These are phyloP conservation scores for Boeremia lycopersici DNA, from an alignment of 2,329 filamentous ascomycete genomes.

Conservation along the genomic window DNA sequence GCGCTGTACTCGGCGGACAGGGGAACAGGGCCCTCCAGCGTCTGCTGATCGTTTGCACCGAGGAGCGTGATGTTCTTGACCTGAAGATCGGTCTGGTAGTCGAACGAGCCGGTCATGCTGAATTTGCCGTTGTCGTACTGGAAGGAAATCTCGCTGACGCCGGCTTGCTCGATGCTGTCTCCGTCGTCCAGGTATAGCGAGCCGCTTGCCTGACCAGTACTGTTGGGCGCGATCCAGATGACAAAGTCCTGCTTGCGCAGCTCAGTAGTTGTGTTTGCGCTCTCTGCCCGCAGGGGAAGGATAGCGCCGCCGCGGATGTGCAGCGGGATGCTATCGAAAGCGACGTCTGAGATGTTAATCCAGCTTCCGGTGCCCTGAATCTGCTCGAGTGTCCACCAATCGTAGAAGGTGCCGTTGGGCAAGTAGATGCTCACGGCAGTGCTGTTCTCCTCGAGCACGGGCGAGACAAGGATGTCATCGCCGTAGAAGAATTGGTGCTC, in stretches of 20 bases:
- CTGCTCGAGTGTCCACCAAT: slow-evolving; percentile 60
- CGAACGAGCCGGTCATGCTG: slow-evolving; percentile 61
- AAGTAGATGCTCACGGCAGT: slow-evolving; percentile 62
- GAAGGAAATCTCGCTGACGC: slow-evolving; percentile 64
- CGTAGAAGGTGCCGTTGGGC: slow-evolving; percentile 64
- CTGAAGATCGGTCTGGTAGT: slow-evolving; percentile 47
- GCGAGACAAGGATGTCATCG: slow-evolving; percentile 61
- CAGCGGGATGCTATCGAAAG: slow-evolving; percentile 64
- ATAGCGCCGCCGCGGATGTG: slow-evolving; percentile 70
- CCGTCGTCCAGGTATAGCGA: slow-evolving; percentile 80
- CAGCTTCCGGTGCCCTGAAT: slow-evolving; percentile 55
- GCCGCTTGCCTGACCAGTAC: slow-evolving; percentile 68
- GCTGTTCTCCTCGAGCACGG: slow-evolving; percentile 59
- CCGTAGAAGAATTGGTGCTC: slow-evolving; percentile 65
- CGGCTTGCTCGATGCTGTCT: slow-evolving; percentile 65
- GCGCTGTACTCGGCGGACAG: slow-evolving; percentile 24
- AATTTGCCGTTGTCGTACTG: slow-evolving; percentile 62
- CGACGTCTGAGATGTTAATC: slow-evolving; percentile 55
- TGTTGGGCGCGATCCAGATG: slow-evolving; percentile 70
- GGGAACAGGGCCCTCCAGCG: slow-evolving; percentile 57
- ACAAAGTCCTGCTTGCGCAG: slow-evolving; percentile 72
- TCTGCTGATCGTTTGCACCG: slow-evolving; percentile 50
- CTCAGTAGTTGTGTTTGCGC: slow-evolving; percentile 67
- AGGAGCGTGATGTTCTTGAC: slow-evolving; percentile 39
- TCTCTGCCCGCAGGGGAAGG: slow-evolving; percentile 62